Percentiles rank a stretch among this genome's conserved stretches.
Evolutionary conservation across 164 flowering plant species (phyloP).

Genomic region (Chimonanthus praecox): DNA sequence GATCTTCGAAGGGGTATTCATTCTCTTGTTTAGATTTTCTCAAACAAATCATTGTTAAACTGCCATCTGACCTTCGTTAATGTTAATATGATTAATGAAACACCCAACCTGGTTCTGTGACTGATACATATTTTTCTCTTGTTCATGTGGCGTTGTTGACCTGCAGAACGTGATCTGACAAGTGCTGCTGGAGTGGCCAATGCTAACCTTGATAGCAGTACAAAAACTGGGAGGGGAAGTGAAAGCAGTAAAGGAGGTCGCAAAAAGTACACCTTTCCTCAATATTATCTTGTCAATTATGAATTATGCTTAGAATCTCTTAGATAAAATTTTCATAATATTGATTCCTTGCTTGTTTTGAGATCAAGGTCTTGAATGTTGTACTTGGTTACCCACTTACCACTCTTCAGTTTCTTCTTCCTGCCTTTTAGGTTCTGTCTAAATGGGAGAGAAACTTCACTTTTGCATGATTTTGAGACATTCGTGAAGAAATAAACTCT

Average conservation of each 20-base stretch:
- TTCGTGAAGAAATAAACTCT: too few species aligned
- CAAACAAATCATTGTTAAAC: background rate
- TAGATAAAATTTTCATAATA: background rate
- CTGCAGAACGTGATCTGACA: slow-evolving; percentile 41
- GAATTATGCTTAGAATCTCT: background rate
- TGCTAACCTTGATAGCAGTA: slow-evolving; percentile 26
- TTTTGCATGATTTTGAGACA: too few species aligned
- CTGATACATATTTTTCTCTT: background rate
- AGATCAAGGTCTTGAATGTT: background rate
- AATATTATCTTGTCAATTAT: too few species aligned
- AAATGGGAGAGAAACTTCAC: too few species aligned
- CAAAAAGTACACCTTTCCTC: slow-evolving; percentile 53
- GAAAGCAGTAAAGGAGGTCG: slow-evolving; percentile 67
- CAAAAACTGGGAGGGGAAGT: slow-evolving; percentile 51
- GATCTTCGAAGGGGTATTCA: slow-evolving; percentile 71
- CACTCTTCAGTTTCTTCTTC: background rate
- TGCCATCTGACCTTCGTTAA: background rate
- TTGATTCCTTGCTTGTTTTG: background rate
- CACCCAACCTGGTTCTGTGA: background rate
- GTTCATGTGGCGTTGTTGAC: slow-evolving; percentile 2
- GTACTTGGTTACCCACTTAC: background rate
- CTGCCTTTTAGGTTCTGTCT: too few species aligned
- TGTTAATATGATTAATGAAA: background rate
- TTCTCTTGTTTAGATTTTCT: background rate
- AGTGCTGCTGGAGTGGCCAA: slow-evolving; percentile 35